Percentiles rank a stretch among this genome's conserved stretches.
Conservation (phyloP, 257 asterid genomes). For the Primulina huaijiensis region DNA sequence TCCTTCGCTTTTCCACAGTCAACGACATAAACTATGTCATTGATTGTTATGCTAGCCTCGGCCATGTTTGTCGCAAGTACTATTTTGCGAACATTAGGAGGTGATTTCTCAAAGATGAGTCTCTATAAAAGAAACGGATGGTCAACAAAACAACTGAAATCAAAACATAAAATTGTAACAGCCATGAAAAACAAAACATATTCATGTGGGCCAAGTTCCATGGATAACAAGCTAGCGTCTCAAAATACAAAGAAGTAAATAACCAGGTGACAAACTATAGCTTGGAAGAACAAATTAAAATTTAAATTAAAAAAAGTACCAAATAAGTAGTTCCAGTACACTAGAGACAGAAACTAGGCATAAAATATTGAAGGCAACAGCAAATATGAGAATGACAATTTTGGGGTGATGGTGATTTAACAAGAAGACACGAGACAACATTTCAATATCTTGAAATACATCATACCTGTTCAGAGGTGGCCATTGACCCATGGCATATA, state of each 20-base stretch:
- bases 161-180: slow-evolving; percentile 9
- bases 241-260: slow-evolving; percentile 10
- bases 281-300: slow-evolving; percentile 5
- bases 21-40: slow-evolving; percentile 88
- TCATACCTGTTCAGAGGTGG: slow-evolving; percentile 87
- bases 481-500: slow-evolving; percentile 98
- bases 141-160: slow-evolving; percentile 20
- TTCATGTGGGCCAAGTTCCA: slow-evolving; percentile 10
- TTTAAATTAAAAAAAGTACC: not conserved
- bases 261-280: slow-evolving; percentile 6
- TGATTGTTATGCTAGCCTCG: slow-evolving; percentile 98
- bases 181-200: slow-evolving; percentile 12
- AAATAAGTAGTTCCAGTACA: slow-evolving; percentile 10
- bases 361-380: slow-evolving; percentile 9
- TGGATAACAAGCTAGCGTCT: slow-evolving; percentile 16
- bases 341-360: slow-evolving; percentile 1
- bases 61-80: slow-evolving; percentile 99
- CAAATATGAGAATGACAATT: slow-evolving; percentile 8
- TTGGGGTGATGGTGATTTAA: not conserved
- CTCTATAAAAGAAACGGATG: slow-evolving; percentile 45
- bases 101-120: slow-evolving; percentile 94
- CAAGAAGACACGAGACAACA: slow-evolving; percentile 1
- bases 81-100: slow-evolving; percentile 87
- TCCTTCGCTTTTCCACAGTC: slow-evolving; percentile 99
- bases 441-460: slow-evolving; percentile 16